Conservation (phyloP, 2,329 filamentous ascomycete species). For the Hymenoscyphus salicellus region DNA sequence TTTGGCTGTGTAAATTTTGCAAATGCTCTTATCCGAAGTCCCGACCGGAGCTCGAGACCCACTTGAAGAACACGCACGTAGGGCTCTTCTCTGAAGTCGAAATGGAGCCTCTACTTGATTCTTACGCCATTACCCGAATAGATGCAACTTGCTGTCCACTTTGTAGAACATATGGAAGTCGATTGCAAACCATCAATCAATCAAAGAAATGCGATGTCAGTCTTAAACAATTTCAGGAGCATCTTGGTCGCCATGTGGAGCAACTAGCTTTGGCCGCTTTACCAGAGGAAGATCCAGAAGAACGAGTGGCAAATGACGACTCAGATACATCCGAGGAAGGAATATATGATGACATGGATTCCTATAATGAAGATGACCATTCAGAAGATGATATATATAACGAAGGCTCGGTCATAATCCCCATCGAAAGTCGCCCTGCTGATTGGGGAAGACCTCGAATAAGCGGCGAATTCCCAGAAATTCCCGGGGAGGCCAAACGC, state of each 20-base stretch:
- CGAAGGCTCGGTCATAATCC: too few relatives aligned
- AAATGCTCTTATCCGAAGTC: not conserved
- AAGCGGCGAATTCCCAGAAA: too few relatives aligned
- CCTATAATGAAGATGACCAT: too few relatives aligned
- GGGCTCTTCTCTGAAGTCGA: not conserved
- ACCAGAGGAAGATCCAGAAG: not conserved
- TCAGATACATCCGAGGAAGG: too few relatives aligned
- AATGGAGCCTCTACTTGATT: not conserved
- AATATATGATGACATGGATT: too few relatives aligned
- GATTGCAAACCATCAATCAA: slow-evolving; percentile 2
- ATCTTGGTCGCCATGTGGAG: slow-evolving; percentile 13
- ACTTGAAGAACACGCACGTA: not conserved
- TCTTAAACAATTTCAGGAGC: slow-evolving; percentile 10
- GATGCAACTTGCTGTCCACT: not conserved
- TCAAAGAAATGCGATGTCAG: slow-evolving; percentile 3
- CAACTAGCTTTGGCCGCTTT: slow-evolving; percentile 11
- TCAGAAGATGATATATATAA: too few relatives aligned
- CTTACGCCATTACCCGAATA: not conserved
- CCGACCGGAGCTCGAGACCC: slow-evolving; percentile 1
- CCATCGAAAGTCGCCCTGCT: too few relatives aligned
- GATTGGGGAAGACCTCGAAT: too few relatives aligned
- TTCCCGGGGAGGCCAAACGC: too few relatives aligned
- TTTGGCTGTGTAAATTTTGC: slow-evolving; percentile 32
- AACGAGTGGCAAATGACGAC: too few relatives aligned
- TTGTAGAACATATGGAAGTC: not conserved